Percentiles rank a stretch among this genome's conserved stretches.
Evolutionary conservation across 805 yeast genomes (phyloP).

Genomic region (Kuraishia hungarica): DNA sequence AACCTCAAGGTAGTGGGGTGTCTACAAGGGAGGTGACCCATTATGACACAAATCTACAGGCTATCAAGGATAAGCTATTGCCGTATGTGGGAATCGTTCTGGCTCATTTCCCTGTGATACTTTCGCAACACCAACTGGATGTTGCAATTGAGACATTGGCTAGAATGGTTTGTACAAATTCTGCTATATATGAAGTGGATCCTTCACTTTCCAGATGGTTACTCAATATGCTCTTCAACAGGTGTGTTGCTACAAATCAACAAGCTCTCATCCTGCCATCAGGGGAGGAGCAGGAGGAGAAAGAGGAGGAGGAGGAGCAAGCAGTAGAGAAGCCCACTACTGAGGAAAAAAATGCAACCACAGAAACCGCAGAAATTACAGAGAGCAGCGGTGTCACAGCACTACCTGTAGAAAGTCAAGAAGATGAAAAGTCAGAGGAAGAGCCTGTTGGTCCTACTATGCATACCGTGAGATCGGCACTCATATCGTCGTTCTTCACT

Average conservation of each 20-base stretch:
- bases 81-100: conserved; percentile 38
- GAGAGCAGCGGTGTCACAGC: conserved; percentile 10
- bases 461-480: conserved; percentile 35
- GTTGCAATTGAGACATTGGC: conserved; percentile 53
- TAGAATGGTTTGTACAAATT: conserved; percentile 28
- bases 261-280: conserved; percentile 3
- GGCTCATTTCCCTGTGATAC: conserved; percentile 44
- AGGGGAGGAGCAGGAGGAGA: conserved; percentile 21
- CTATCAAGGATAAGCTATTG: conserved; percentile 13
- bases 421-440: conserved; percentile 14
- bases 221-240: conserved; percentile 30
- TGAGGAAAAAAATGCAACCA: neutral
- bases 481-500: conserved; percentile 36
- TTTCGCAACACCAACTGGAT: conserved; percentile 47
- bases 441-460: conserved; percentile 9
- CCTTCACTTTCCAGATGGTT: conserved; percentile 23
- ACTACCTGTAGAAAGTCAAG: conserved; percentile 10
- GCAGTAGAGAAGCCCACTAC: neutral
- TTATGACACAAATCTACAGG: conserved; percentile 10
- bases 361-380: conserved; percentile 6
- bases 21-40: conserved; percentile 1
- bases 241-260: conserved; percentile 21
- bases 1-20: neutral
- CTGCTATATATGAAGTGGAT: conserved; percentile 21
- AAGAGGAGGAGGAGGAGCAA: conserved; percentile 24